These are phyloP conservation scores for Coleophoma cylindrospora DNA, from an alignment of 2,329 filamentous ascomycete genomes.

Conservation along the genomic window DNA sequence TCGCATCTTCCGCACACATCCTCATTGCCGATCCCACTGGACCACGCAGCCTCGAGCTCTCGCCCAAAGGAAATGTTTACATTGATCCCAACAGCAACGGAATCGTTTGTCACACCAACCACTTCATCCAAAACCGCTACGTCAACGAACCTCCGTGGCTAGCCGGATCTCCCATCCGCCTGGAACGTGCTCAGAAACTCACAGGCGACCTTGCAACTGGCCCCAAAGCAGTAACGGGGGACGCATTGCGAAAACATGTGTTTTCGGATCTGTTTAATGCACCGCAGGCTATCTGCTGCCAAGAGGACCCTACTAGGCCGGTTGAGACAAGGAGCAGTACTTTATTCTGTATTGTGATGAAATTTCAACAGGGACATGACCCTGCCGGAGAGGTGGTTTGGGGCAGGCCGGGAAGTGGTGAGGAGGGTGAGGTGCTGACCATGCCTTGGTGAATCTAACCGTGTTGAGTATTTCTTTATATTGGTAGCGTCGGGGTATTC, in stretches of 20 bases:
- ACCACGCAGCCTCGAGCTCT: slow-evolving; percentile 40
- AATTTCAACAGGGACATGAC: slow-evolving; percentile 14
- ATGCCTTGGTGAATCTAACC: slow-evolving; percentile 8
- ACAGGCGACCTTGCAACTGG: slow-evolving; percentile 16
- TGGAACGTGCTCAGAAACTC: slow-evolving; percentile 22
- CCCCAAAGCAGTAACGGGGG: slow-evolving; percentile 12
- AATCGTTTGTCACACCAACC: slow-evolving; percentile 24
- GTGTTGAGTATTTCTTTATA: too few relatives aligned
- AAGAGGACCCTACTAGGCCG: slow-evolving; percentile 22
- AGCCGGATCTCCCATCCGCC: slow-evolving; percentile 26
- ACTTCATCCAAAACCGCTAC: slow-evolving; percentile 22
- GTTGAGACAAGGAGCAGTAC: slow-evolving; percentile 25
- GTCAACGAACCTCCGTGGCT: slow-evolving; percentile 28
- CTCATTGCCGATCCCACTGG: slow-evolving; percentile 39
- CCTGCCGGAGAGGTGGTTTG: slow-evolving; percentile 27
- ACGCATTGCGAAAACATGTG: slow-evolving; percentile 24
- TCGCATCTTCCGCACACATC: slow-evolving; percentile 49
- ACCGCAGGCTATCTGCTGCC: slow-evolving; percentile 30
- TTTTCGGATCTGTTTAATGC: slow-evolving; percentile 31
- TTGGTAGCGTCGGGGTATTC: too few relatives aligned
- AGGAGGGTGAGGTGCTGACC: slow-evolving; percentile 10
- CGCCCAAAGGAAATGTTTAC: slow-evolving; percentile 20
- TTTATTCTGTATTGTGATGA: slow-evolving; percentile 32
- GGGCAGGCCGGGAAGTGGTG: slow-evolving; percentile 10
- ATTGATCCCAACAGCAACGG: slow-evolving; percentile 13